Conservation (phyloP, 345 rosid species). For the Euphorbia tirucalli region DNA sequence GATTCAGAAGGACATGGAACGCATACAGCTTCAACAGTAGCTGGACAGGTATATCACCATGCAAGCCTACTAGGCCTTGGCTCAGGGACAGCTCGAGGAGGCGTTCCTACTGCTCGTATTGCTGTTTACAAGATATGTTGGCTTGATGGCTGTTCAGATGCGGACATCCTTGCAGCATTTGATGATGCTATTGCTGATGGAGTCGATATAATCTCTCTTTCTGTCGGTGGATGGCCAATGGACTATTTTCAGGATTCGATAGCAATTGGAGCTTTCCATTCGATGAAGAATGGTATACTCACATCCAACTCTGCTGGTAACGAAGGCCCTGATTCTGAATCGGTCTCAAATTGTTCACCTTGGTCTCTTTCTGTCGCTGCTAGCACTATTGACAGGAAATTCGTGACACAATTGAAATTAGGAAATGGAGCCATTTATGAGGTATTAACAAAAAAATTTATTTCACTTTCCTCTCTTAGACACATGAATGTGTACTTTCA, state of each 20-base stretch:
- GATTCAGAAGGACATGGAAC: conserved; percentile 20
- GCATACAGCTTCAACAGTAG: conserved; percentile 17
- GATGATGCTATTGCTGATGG: conserved; percentile 17
- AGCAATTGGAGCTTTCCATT: conserved; percentile 11
- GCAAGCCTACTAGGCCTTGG: conserved; percentile 4
- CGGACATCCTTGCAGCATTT: conserved; percentile 13
- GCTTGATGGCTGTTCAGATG: not conserved
- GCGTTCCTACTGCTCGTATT: conserved; percentile 8
- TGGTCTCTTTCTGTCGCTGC: conserved; percentile 17
- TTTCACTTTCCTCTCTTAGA: no score
- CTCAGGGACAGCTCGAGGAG: conserved; percentile 15
- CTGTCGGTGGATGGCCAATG: not conserved
- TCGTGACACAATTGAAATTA: not conserved
- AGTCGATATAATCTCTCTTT: conserved; percentile 10
- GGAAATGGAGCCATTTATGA: conserved; percentile 5
- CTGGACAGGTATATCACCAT: not conserved
- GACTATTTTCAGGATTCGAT: conserved; percentile 9
- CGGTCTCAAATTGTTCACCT: not conserved
- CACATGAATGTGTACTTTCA: no score
- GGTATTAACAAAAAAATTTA: not conserved
- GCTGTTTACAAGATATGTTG: conserved; percentile 20
- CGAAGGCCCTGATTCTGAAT: not conserved
- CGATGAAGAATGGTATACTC: conserved; percentile 12
- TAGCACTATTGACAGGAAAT: conserved; percentile 5
- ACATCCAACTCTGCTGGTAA: conserved; percentile 7